Conservation (phyloP, 164 flowering plant genomes). For the Cinnamomum chago region DNA sequence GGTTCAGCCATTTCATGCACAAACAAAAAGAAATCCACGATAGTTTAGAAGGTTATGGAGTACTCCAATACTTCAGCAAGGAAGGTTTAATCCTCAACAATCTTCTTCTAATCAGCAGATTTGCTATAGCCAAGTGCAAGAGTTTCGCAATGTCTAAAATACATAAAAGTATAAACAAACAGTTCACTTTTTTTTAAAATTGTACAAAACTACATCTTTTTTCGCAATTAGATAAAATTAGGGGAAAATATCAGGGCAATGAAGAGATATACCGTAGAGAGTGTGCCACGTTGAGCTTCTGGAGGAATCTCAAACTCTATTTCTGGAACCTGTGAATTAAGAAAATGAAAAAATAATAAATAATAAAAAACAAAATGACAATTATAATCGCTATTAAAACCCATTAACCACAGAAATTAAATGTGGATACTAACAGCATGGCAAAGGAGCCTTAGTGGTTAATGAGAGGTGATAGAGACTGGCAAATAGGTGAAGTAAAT, state of each 20-base stretch:
- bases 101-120: not conserved
- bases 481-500: not conserved
- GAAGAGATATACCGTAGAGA: constrained; percentile 64
- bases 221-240: not conserved
- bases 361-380: not conserved
- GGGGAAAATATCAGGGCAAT: not conserved
- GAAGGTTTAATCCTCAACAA: not conserved
- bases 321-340: constrained; percentile 68
- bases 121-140: not conserved
- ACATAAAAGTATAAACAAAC: too few relatives aligned
- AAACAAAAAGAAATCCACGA: not conserved
- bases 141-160: not conserved
- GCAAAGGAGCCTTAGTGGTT: not conserved
- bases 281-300: constrained; percentile 90
- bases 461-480: not conserved
- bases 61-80: not conserved
- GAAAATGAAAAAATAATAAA: not conserved
- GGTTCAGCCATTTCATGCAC: not conserved
- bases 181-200: too few relatives aligned
- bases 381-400: not conserved
- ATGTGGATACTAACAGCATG: not conserved
- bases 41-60: not conserved
- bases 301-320: constrained; percentile 98
- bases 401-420: not conserved
- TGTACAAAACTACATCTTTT: not conserved